Evolutionary conservation across 768 basidiomycete genomes (phyloP).

Genomic region (Leucocoprinus sp.): DNA sequence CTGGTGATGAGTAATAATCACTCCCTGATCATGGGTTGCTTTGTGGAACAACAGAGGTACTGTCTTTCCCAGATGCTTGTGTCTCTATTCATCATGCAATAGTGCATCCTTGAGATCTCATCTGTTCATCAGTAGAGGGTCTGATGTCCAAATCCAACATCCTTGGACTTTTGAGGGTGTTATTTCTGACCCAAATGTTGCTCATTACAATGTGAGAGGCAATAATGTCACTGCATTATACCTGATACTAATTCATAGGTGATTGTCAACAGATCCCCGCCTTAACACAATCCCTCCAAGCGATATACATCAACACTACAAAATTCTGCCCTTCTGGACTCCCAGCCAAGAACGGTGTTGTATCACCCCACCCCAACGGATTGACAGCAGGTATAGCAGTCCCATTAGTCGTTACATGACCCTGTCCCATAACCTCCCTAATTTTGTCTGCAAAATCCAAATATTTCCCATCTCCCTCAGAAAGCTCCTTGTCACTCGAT

Average conservation of each 20-base stretch:
- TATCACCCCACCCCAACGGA: constrained; percentile 30
- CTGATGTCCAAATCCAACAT: no score
- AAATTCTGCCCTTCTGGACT: constrained; percentile 36
- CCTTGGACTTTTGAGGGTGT: no score
- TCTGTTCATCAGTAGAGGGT: no score
- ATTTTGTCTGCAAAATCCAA: constrained; percentile 30
- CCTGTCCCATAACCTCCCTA: constrained; percentile 14
- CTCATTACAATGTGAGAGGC: no score
- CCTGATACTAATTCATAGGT: neutral
- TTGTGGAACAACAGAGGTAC: no score
- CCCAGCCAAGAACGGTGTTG: constrained; percentile 24
- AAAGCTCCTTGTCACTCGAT: constrained; percentile 3
- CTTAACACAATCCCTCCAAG: constrained; percentile 33
- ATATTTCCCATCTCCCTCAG: constrained; percentile 15
- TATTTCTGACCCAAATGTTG: no score
- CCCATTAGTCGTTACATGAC: constrained; percentile 24
- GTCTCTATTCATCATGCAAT: no score
- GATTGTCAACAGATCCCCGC: constrained; percentile 18
- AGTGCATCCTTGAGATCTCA: no score
- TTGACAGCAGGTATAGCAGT: constrained; percentile 30
- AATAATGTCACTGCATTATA: neutral
- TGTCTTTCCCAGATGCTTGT: no score
- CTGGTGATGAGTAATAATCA: neutral
- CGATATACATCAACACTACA: constrained; percentile 31
- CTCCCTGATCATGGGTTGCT: no score